phyloP scores from a whole-genome alignment of 345 rosid genomes.

The Eucalyptus viminalis region DNA sequence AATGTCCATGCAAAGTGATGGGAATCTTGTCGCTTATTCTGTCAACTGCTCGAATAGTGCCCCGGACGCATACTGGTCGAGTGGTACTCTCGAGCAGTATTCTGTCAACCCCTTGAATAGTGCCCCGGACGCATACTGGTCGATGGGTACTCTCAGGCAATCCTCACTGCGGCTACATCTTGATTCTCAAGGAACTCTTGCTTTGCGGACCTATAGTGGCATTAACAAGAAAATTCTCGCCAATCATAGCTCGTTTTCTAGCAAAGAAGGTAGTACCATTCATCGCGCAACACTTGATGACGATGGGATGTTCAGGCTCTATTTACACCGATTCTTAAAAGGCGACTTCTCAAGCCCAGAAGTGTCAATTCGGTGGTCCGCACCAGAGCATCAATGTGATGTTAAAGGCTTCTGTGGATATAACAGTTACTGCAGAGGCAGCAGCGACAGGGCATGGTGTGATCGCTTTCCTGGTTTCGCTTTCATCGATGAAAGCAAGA shows the following conservation, averaged over 20 bases:
- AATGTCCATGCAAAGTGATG: neutral
- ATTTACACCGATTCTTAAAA: neutral
- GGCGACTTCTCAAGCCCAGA: neutral
- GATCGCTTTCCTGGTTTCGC: conserved; percentile 1
- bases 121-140: too few species aligned
- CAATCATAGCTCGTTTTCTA: neutral
- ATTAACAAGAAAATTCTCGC: neutral
- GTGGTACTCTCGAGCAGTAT: accelerated
- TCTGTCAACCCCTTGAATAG: too few species aligned
- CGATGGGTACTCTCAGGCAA: too few species aligned
- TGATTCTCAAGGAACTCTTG: neutral
- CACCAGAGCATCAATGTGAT: neutral
- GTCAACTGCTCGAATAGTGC: accelerated
- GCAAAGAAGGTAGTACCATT: neutral
- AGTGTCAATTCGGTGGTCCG: neutral
- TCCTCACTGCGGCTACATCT: neutral
- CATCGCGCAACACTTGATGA: conserved; percentile 2
- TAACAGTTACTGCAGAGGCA: conserved; percentile 2
- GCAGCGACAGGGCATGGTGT: neutral
- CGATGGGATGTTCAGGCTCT: conserved; percentile 7
- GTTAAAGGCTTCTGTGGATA: neutral
- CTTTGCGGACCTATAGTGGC: too few species aligned
- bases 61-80: neutral
- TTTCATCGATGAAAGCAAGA: neutral
- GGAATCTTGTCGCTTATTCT: neutral